Evolutionary conservation across 305 asterid genomes (phyloP).

Genomic region (Euphrasia arctica): DNA sequence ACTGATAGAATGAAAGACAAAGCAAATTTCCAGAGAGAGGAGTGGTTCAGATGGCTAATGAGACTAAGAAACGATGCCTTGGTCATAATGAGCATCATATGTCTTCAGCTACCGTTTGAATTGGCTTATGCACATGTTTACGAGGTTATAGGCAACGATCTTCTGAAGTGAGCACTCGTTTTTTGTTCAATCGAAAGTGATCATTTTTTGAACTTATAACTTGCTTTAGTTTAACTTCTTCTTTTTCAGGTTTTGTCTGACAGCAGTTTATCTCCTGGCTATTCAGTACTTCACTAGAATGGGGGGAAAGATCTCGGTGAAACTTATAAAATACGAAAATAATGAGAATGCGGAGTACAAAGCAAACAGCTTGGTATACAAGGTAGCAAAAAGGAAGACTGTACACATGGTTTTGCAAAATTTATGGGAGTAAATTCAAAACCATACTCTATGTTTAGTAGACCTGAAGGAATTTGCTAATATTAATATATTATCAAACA

Average conservation of each 20-base stretch:
- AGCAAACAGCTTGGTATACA: conserved; percentile 93
- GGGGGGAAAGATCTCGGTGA: conserved; percentile 81
- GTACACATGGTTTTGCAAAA: no score
- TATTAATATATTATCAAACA: no score
- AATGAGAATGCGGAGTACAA: conserved; percentile 59
- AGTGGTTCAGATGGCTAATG: conserved; percentile 83
- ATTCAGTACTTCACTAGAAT: conserved; percentile 86
- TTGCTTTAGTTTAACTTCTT: no score
- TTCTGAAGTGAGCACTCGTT: conserved; percentile 61
- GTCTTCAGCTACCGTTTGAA: conserved; percentile 95
- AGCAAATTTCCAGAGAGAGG: conserved; percentile 74
- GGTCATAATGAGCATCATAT: conserved; percentile 69
- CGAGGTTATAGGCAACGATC: conserved; percentile 55
- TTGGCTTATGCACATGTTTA: conserved; percentile 89
- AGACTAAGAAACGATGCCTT: conserved; percentile 87
- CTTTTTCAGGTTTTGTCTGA: conserved; percentile 66
- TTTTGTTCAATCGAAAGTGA: no score
- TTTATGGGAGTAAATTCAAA: no score
- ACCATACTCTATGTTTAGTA: background rate
- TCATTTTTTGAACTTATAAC: no score
- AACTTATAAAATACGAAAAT: conserved; percentile 73
- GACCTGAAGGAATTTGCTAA: no score
- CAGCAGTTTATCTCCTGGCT: conserved; percentile 69
- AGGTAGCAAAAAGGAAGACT: conserved; percentile 44
- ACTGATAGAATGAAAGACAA: conserved; percentile 53